These are phyloP conservation scores for Hyaloscypha hepaticicola DNA, from an alignment of 495 filamentous ascomycete species.

Conservation along the genomic window DNA sequence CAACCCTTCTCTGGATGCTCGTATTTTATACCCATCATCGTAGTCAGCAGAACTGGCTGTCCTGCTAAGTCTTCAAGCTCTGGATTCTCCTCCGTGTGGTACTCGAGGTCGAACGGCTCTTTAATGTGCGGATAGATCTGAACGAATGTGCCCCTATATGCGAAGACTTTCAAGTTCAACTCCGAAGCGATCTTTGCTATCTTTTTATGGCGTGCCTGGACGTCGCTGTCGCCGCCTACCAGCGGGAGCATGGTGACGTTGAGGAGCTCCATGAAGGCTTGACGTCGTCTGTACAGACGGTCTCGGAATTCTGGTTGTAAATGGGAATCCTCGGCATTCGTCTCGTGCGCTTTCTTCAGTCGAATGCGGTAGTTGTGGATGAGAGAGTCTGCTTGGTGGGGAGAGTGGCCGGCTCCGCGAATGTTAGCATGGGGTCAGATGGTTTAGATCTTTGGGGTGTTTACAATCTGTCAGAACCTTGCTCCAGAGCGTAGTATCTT, in stretches of 20 bases:
- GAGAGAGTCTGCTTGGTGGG: neutral
- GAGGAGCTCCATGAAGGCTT: neutral
- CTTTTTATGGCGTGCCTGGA: neutral
- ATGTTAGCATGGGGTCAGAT: neutral
- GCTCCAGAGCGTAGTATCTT: slow-evolving; percentile 1
- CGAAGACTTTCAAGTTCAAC: neutral
- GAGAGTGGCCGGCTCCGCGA: neutral
- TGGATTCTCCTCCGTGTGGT: neutral
- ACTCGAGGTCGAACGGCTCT: neutral
- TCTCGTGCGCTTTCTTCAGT: neutral
- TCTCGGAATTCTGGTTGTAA: neutral
- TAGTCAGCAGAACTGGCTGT: neutral
- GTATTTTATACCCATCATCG: slow-evolving; percentile 4
- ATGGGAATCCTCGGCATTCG: neutral
- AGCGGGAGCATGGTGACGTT: slow-evolving; percentile 1
- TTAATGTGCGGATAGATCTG: neutral
- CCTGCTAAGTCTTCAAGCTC: neutral
- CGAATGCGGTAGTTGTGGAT: slow-evolving; percentile 5
- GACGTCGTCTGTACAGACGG: neutral
- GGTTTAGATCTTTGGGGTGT: too few species aligned
- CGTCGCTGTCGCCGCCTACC: neutral
- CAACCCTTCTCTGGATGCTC: neutral
- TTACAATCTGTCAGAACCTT: neutral
- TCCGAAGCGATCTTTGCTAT: neutral
- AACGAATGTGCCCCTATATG: slow-evolving; percentile 2